Evolutionary conservation across 2,329 filamentous ascomycete species (phyloP), one percentile per base, ranked within the genome.

Genomic region (Aspergillus ochraceoroseus): DNA sequence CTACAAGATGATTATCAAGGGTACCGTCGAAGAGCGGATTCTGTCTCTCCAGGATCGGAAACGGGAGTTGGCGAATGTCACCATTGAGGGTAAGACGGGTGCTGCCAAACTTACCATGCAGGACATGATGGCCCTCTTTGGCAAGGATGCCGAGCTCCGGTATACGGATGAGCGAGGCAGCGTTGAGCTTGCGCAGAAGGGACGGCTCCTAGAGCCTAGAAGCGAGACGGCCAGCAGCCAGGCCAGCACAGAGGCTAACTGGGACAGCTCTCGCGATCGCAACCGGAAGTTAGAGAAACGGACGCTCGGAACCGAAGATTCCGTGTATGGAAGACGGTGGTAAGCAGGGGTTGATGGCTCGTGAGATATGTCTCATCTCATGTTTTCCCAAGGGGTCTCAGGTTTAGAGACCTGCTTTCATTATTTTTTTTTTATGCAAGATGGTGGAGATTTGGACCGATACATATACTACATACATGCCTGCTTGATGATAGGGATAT

Each of bases 11-110:
- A 95, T 88, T 2, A 82, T 98, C 46, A 78, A 79, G 51, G 76
- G 83, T 51, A 89, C 85, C 0, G 90, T 98, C 41, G 92, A 98
- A 71, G 88, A 90, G 65, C 81, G 89, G 43, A 98, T 98, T 55
- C 71, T 96, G n/a, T 87, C 85, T 46, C 76, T 98, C 14, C 92
- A 98, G 66, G 84, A 95, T 49, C 87, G 88, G 66, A 98, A 98
- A 70, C 80, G 92, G 7, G 80, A 87, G 54, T 76, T 98, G 8
- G 90, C 92, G n/a, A 83, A 87, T 57, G 82, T 89, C 47, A 87
- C 92, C 8, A 92, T 98, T 43, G 92, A 95, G 51, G 78, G 80
- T 61, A 85, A 80, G 57, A 64, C 79, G 59, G 85, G 83, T 45
- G 77, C 81, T 11, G 79, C 85, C 61, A 95, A 95, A 70, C 73